These are phyloP conservation scores for Neurospora tetraspora DNA, from an alignment of 495 filamentous ascomycete genomes.

Conservation along the genomic window DNA sequence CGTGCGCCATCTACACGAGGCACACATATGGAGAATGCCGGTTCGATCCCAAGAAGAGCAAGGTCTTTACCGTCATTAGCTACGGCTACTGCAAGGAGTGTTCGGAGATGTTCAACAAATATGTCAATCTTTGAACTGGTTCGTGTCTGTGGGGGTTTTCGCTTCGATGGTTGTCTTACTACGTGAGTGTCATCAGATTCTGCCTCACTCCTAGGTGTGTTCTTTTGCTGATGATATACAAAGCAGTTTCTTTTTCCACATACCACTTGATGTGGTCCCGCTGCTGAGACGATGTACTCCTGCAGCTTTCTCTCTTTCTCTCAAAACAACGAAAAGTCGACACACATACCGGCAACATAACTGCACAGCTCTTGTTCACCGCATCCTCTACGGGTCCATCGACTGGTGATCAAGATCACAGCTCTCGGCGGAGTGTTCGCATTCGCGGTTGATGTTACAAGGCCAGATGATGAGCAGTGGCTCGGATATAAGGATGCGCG, in stretches of 20 bases:
- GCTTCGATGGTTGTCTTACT: background rate
- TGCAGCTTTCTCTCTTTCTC: background rate
- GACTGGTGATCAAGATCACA: background rate
- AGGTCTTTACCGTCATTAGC: conserved; percentile 8
- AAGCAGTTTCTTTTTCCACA: background rate
- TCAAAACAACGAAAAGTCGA: background rate
- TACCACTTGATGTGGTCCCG: background rate
- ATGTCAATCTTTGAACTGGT: background rate
- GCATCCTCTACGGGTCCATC: background rate
- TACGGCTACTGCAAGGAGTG: conserved; percentile 10
- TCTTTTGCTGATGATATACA: background rate
- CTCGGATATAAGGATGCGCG: background rate
- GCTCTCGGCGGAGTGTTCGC: background rate
- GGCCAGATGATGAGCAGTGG: background rate
- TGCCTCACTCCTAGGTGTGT: background rate
- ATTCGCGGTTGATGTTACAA: background rate
- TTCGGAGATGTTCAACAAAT: background rate
- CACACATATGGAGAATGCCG: conserved; percentile 11
- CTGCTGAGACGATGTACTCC: background rate
- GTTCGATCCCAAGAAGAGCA: conserved; percentile 4
- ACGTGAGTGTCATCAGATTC: background rate
- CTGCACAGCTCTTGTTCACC: background rate
- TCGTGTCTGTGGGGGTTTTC: background rate
- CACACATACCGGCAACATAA: background rate
- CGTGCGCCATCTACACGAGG: conserved; percentile 12